These are phyloP conservation scores for Fusarium metavorans DNA, from an alignment of 2,329 filamentous ascomycete genomes.

Conservation along the genomic window DNA sequence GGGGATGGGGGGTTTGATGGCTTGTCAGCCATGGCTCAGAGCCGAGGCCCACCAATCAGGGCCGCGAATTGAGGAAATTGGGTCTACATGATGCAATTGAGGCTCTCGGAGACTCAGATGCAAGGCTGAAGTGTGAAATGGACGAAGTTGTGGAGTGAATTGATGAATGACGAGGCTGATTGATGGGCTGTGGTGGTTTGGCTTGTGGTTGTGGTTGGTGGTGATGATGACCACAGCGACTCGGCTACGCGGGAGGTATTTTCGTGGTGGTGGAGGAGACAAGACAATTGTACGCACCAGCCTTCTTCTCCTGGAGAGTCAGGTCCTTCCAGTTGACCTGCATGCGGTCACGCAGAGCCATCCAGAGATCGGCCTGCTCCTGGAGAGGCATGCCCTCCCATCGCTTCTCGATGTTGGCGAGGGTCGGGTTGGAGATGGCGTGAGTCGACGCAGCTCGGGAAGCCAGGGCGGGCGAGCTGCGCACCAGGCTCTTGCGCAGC, in stretches of 20 bases:
- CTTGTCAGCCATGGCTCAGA: constrained; percentile 26
- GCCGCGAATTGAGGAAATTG: constrained; percentile 33
- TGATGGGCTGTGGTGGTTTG: constrained; percentile 17
- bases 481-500: constrained; percentile 63
- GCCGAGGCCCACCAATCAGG: constrained; percentile 37
- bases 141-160: constrained; percentile 27
- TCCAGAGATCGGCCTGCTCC: constrained; percentile 99
- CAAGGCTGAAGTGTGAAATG: constrained; percentile 36
- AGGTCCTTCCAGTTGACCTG: constrained; percentile 97
- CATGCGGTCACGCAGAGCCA: constrained; percentile 98
- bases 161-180: constrained; percentile 21
- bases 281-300: constrained; percentile 75
- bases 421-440: constrained; percentile 96
- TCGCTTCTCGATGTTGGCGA: constrained; percentile 99
- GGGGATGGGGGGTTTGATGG: constrained; percentile 27
- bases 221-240: constrained; percentile 13
- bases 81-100: constrained; percentile 45
- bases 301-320: constrained; percentile 98
- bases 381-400: constrained; percentile 98
- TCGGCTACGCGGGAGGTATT: constrained; percentile 52
- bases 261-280: constrained; percentile 39
- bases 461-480: constrained; percentile 61
- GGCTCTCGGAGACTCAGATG: constrained; percentile 24
- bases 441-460: constrained; percentile 76
- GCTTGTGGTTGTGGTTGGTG: constrained; percentile 11